Conservation (phyloP, 306 rosid species). For the Sicyos edulis region DNA sequence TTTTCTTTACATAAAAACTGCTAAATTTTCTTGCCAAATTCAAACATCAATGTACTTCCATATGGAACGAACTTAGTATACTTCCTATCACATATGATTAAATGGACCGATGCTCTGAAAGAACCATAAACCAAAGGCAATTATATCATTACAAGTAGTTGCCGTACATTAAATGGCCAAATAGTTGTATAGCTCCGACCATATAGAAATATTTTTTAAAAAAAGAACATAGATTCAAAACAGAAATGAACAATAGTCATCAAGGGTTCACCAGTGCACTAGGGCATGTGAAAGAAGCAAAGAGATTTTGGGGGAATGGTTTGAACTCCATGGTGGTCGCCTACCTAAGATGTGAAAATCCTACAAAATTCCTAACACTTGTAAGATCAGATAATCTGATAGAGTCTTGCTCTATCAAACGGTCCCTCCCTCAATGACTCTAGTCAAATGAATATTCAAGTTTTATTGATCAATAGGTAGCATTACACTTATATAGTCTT, state of each 20-base stretch:
- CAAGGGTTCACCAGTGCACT: background rate
- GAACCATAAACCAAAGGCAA: background rate
- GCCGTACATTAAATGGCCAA: background rate
- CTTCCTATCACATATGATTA: conserved; percentile 1
- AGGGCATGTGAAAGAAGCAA: background rate
- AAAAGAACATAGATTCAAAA: background rate
- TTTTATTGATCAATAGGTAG: too few relatives aligned
- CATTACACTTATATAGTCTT: too few relatives aligned
- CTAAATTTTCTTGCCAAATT: background rate
- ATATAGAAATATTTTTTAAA: background rate
- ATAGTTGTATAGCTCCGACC: background rate
- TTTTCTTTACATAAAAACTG: background rate
- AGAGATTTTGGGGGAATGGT: background rate
- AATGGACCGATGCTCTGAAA: background rate
- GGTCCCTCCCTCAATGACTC: too few relatives aligned
- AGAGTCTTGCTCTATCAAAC: too few relatives aligned
- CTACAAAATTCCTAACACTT: background rate
- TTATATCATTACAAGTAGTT: background rate
- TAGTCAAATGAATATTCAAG: too few relatives aligned
- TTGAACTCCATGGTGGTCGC: background rate
- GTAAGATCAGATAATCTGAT: background rate
- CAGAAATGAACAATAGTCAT: background rate
- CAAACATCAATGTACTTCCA: background rate
- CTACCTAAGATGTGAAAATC: background rate
- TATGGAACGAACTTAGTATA: background rate